Evolutionary conservation across 1,284 basidiomycete species (phyloP), one percentile per base, ranked within the genome.

Genomic region (Rhodotorula sp.): DNA sequence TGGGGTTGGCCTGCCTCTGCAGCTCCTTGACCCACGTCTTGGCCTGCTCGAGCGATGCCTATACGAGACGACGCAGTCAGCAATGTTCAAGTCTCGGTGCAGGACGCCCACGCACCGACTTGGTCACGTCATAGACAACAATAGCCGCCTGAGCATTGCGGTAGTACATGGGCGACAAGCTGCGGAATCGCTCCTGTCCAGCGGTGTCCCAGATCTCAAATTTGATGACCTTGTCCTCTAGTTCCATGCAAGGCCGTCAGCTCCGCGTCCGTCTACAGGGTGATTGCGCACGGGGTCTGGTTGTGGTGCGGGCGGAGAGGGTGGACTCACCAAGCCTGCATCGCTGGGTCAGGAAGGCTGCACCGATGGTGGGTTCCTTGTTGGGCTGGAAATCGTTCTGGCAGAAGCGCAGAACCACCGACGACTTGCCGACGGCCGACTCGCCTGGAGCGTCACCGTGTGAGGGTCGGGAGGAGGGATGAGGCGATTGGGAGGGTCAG

Each of bases 11-110:
- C 81, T 99, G 95, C 73, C 96, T 88, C 82, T 99, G 96, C 34
- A 99, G 86, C 83, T 99, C 95, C 84, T 98, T 99, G 74, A 99
- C 94, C 95, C 95, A 99, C 47, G 93, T 94, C 84, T 99, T 99
- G 70, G 95, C 95, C 82, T 99, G 99, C 81, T 99, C 96, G 72
- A 99, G 86, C 77, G 94, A 97, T 66, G 90, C 87, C 68, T 83
- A 67, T 29, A 29, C 9, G 7, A 19, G n/a, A 22, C 4, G 9
- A n/a, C 1, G 24, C 20, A 17, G 34, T 36, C 20, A 59, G 64
- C 20, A 20, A 59, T 47, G 52, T 17, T 29, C 47, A 9, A 2
- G 13, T 15, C 11, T 17, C n/a, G 24, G 39, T 48, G 10, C 29
- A 47, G 20, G 30, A 44, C 30, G 10, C 24, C 13, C 11, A 65